Evolutionary conservation across 2,329 filamentous ascomycete genomes (phyloP), one percentile per base, ranked within the genome.

Genomic region (Dactylellina parvicollis): DNA sequence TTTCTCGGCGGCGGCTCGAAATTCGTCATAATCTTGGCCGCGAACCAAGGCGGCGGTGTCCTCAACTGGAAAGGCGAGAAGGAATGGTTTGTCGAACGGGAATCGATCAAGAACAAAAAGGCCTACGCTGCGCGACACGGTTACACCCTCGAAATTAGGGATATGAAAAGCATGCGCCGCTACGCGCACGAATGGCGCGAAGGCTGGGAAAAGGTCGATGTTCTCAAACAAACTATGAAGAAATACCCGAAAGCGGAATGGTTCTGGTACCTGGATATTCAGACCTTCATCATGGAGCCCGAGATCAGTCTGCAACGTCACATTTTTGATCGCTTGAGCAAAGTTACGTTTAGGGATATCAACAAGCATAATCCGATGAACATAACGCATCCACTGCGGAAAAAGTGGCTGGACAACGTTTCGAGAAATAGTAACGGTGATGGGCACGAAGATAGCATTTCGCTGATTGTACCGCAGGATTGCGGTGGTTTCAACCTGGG

Each of bases 101-200:
- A 98, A 83, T 98, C 94, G 79, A 88, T 98, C 61, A 89, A 89
- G 80, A 99, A 99, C 83, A 99, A 99, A 84, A 89, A 90, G 80
- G 90, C 89, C 79, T 99, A 99, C 79, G 90, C 88, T 1, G 85
- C 87, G 32, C 86, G 86, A 80, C 98, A 95, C 93, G 95, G 95
- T 12, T 98, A 99, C 80, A 90, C 97, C 75, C 84, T 99, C 69
- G 95, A 99, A 80, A 90, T 98, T 79, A 92, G 96, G 76, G 96
- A 99, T 81, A 96, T 99, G 93, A 94, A 92, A 83, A 96, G 93
- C 60, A 96, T 97, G 86, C 98, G 97, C 83, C 89, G 93, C 76
- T 99, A 99, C 80, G 94, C 95, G 26, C 95, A 99, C 82, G 95
- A 99, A 82, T 99, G 95, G 95, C 88, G 95, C 79, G 95, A 99